These are phyloP conservation scores for Backusella parvicylindrica DNA, from an alignment of 192 early-diverging fungal genomes.

Conservation along the genomic window DNA sequence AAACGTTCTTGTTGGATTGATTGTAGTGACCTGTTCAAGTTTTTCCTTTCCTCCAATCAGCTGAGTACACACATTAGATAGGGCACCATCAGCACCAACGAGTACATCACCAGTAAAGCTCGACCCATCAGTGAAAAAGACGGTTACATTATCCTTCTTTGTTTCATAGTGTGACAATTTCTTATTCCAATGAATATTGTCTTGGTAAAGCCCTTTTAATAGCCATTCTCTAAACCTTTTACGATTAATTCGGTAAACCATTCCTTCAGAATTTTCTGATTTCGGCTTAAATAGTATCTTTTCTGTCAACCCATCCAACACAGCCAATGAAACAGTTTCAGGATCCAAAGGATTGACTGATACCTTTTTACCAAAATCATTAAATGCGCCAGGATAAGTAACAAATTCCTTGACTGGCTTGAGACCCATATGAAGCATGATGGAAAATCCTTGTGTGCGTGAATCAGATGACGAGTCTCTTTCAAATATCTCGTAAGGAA, in stretches of 20 bases:
- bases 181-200: constrained; percentile 14
- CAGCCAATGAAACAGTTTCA: background rate
- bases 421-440: background rate
- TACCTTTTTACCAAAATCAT: background rate
- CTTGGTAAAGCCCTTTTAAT: background rate
- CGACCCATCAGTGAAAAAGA: constrained; percentile 14
- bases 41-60: background rate
- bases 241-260: background rate
- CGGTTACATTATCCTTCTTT: constrained; percentile 10
- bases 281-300: background rate
- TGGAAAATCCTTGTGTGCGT: background rate
- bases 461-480: constrained; percentile 6
- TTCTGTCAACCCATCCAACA: background rate
- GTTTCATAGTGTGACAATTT: constrained; percentile 1
- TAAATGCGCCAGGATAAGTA: background rate
- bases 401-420: background rate
- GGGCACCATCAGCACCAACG: constrained; percentile 34
- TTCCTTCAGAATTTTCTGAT: background rate
- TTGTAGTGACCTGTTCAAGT: background rate
- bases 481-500: constrained; percentile 23
- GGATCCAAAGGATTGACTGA: constrained; percentile 3
- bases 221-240: constrained; percentile 4
- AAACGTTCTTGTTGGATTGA: background rate
- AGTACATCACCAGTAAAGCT: constrained; percentile 17
- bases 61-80: constrained; percentile 16